Evolutionary conservation across 768 basidiomycete species (phyloP), one percentile per base, ranked within the genome.

Genomic region (Mycena rosella): DNA sequence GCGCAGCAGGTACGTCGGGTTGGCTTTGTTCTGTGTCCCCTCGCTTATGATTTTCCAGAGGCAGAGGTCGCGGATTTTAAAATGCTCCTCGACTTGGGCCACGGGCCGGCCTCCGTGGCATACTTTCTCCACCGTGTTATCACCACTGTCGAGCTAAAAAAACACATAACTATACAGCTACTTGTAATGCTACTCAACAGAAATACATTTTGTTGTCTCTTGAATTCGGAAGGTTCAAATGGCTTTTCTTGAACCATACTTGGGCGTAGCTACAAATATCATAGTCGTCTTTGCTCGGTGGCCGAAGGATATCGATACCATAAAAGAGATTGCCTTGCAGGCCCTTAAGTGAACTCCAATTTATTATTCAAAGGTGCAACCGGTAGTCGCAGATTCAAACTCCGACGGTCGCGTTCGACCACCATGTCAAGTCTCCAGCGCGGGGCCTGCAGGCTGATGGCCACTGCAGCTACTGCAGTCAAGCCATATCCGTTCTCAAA

Each of bases 41-140:
- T 62, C 30, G 26, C 51, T 27, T 32, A 22, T 38, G 5, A 26
- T 42, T 44, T 22, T 18, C 6, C 22, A 91, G 90, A 78, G 90
- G 89, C 49, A 83, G 94, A 75, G 94, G 92, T 70, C 91, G 94
- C 73, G 94, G 94, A 48, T 93, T 80, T 74, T 92, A 71, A 80
- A 64, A 49, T 54, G 38, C 42, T 44, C 67, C 60, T 56, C 7
- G 34, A 40, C 32, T 27, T 44, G 27, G n/a, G 24, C n/a, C 67
- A 45, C 55, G 10, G 38, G 17, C 7, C 38, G 38, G 38, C 17
- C 38, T 13, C 24, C 15, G 45, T 26, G 45, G 22, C 45, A 26
- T 26, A 14, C 26, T 26, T 10, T 26, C 24, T 26, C 26, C 26
- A 68, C 65, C 58, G 22, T 30, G 49, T 51, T 51, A 20, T n/a